Conservation (phyloP, 2,329 filamentous ascomycete genomes). For the Hypoxylon sp. region DNA sequence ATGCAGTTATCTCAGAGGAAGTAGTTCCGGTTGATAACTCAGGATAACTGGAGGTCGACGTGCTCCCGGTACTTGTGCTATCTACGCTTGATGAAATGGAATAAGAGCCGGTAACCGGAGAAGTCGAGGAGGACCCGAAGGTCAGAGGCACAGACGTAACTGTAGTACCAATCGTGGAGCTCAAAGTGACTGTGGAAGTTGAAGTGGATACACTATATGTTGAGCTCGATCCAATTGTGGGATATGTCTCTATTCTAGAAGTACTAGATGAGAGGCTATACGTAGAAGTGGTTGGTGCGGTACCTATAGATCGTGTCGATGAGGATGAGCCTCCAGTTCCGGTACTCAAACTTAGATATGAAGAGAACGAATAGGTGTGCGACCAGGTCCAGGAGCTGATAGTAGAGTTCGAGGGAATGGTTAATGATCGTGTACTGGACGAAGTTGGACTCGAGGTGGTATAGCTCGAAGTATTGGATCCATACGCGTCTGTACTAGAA, state of each 20-base stretch:
- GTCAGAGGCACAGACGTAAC: conserved; percentile 14
- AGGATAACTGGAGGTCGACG: conserved; percentile 27
- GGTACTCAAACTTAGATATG: conserved; percentile 18
- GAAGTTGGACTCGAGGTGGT: conserved; percentile 11
- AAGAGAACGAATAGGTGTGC: conserved; percentile 36
- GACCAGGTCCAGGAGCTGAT: conserved; percentile 41
- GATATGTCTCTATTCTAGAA: conserved; percentile 5
- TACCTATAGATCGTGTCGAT: conserved; percentile 4
- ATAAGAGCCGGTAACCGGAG: conserved; percentile 32
- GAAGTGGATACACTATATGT: conserved; percentile 19
- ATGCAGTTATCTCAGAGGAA: conserved; percentile 9
- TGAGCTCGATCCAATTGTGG: conserved; percentile 16
- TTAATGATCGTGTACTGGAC: conserved; percentile 27
- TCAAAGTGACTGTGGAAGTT: conserved; percentile 17
- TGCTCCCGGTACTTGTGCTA: conserved; percentile 37
- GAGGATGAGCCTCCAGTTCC: conserved; percentile 9
- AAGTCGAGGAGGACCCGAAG: conserved; percentile 26
- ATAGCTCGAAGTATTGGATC: conserved; percentile 10
- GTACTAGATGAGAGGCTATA: conserved; percentile 21
- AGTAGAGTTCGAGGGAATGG: conserved; percentile 32
- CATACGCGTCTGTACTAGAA: conserved; percentile 22
- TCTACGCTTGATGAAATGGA: conserved; percentile 8
- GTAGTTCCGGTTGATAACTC: conserved; percentile 29
- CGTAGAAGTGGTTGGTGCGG: conserved; percentile 9
- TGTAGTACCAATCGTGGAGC: conserved; percentile 9